Base-by-base conservation (phyloP, 257 asterid genomes). In the Solanum tarijense region DNA sequence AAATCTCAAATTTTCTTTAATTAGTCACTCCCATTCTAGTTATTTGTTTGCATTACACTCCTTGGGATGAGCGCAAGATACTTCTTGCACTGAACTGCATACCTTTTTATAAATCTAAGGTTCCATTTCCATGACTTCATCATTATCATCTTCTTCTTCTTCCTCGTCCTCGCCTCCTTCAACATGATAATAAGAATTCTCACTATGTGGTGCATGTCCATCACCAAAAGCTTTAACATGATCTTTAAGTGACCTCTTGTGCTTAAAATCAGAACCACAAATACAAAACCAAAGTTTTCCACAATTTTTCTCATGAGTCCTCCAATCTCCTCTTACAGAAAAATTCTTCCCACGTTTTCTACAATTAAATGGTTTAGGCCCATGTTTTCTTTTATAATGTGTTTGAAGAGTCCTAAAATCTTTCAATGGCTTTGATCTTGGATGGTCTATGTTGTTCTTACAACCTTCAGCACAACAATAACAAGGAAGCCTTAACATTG, bases 261-360 rank as follows among this genome's bases (percentile, higher is more conserved):
- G 99, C 93, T 96, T 96, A 69, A 96, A 96, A 83, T 96, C 99
- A 8, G 98, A 96, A 27, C 99, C 99, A 86, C 99, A 96, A 9
- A 93, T 92, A 87, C 99, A 96, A 81, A 95, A 95, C 98, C 99
- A 95, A 9, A 93, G 31, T 65, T 92, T 94, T 2, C 98, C 99
- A 86, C 99, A 96, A 83, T 96, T 96, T 89, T 96, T 96, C 91
- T 96, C 99, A 48, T 96, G 99, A 4, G 99, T 96, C 36, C 97
- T 93, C 99, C 99, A 95, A 71, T 96, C 99, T 3, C 99, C 99
- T 18, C 97, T 91, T 5, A 96, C 99, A 10, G 99, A 98, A 86
- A 96, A 96, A 0, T 94, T 87, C 90, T 96, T 96, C 34, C 89
- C 91, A 85, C 99, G 95, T 39, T 96, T 96, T 0, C 94, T 90